Evolutionary conservation across 108 stramenopile genomes (phyloP), one percentile per base, ranked within the genome.

Genomic region (Skeletonema potamos): DNA sequence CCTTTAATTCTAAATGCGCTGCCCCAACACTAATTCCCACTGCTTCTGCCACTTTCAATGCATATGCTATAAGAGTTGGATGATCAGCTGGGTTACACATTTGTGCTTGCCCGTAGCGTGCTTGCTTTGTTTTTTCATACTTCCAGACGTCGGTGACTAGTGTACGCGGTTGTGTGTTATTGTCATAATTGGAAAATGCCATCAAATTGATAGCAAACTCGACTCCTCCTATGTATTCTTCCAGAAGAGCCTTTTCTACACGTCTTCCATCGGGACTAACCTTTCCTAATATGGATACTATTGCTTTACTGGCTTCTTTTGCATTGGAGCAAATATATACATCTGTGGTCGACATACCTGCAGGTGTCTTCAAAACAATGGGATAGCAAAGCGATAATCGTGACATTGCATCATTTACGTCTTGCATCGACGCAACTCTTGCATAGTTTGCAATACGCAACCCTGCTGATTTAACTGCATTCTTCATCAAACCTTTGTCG

Each of bases 401-500:
- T 29, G 51, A 62, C 24, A 81, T 57, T 20, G 68, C 74, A 6
- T 13, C 11, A 15, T 9, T 20, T 4, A 75, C 34, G 30, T 81
- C 69, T 44, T 56, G 22, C 17, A 62, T 44, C 9, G 37, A 39
- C 20, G 33, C 34, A 12, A 81, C 27, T 8, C 79, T 58, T 13
- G 62, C 62, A 58, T 59, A 76, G 36, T 81, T 81, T 44, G 79
- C 74, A 34, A 75, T 62, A 9, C 69, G 68, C 44, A 81, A 41
- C 12, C 79, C 79, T n/a, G 61, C 43, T 6, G 66, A 43, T 27
- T 63, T 43, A 43, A 76, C 79, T 9, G 74, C 72, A 15, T 41
- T 32, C 69, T 81, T 81, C 79, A 81, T 81, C 62, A 81, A 62
- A 1, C 68, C 79, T 62, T 81, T 81, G 56, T 81, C 79, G 11